phyloP scores from a whole-genome alignment of 192 early-diverging fungal genomes.

The Paraglomus brasilianum region DNA sequence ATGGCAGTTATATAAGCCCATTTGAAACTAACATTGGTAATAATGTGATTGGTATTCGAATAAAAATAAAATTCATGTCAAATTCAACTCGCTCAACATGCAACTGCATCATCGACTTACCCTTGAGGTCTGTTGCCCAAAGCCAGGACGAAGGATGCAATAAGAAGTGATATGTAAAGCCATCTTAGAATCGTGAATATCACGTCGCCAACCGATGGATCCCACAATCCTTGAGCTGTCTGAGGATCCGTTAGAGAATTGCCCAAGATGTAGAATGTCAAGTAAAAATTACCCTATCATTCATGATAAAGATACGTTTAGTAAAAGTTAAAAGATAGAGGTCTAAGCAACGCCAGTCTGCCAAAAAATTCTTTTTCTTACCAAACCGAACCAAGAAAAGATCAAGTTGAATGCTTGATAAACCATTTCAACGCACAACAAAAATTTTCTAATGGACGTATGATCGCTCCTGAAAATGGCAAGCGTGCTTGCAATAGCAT shows the following conservation, averaged over 20 bases:
- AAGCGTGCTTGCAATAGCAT: constrained; percentile 71
- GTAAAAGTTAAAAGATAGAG: constrained; percentile 15
- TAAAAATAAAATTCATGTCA: not conserved
- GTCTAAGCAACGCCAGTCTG: constrained; percentile 25
- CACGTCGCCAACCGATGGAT: constrained; percentile 4
- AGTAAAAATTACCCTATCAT: constrained; percentile 68
- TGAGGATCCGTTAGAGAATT: not conserved
- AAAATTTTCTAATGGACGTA: constrained; percentile 59
- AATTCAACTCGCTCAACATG: not conserved
- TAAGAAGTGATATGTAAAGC: constrained; percentile 70
- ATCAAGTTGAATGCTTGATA: constrained; percentile 79
- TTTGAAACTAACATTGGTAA: constrained; percentile 49
- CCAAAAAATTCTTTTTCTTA: constrained; percentile 24
- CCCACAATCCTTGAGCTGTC: no score
- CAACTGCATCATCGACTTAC: constrained; percentile 12
- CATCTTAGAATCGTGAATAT: constrained; percentile 74
- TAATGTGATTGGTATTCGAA: constrained; percentile 13
- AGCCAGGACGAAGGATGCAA: constrained; percentile 79
- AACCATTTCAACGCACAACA: constrained; percentile 70
- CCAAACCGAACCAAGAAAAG: constrained; percentile 85
- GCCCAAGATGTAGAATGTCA: constrained; percentile 75
- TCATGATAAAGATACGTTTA: not conserved
- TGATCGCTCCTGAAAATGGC: constrained; percentile 73
- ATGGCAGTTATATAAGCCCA: constrained; percentile 72
- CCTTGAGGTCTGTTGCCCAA: constrained; percentile 95